Conservation (phyloP, 352 stramenopile species). For the Phytophthora melonis region DNA sequence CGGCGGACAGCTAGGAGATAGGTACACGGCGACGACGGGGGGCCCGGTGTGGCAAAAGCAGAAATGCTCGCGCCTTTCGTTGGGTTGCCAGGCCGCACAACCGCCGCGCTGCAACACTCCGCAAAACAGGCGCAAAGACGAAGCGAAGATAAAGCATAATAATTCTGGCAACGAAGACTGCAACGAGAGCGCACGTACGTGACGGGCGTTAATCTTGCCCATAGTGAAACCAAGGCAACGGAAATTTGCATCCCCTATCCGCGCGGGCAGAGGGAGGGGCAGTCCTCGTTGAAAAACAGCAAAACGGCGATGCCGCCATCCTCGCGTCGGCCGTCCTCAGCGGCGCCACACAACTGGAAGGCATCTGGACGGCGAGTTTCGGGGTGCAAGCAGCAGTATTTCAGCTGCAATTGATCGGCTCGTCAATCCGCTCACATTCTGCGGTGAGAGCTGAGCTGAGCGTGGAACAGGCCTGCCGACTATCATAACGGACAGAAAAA, state of each 20-base stretch:
- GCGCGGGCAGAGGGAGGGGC: constrained; percentile 6
- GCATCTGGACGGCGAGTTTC: constrained; percentile 10
- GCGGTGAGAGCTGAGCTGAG: not conserved
- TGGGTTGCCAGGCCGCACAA: constrained; percentile 24
- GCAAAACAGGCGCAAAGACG: constrained; percentile 16
- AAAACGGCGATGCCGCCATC: not conserved
- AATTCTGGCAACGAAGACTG: constrained; percentile 11
- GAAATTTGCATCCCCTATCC: constrained; percentile 37
- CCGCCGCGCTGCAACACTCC: constrained; percentile 17
- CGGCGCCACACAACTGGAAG: not conserved
- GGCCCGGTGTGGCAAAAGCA: constrained; percentile 27
- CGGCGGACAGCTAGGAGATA: not conserved
- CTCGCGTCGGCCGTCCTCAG: not conserved
- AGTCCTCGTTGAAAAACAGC: constrained; percentile 20
- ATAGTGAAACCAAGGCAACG: constrained; percentile 30
- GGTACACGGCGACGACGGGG: not conserved
- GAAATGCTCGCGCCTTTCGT: constrained; percentile 31
- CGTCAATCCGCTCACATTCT: constrained; percentile 4
- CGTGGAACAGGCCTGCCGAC: not conserved
- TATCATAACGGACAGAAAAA: constrained; percentile 8
- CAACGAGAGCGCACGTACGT: constrained; percentile 13
- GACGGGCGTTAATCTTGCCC: constrained; percentile 10
- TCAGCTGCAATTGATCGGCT: not conserved
- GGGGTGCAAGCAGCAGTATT: constrained; percentile 11
- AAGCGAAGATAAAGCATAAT: constrained; percentile 4